Base-by-base conservation (phyloP, 225 moss, liverwort and hornwort genomes). In the Sphagnum contortum region DNA sequence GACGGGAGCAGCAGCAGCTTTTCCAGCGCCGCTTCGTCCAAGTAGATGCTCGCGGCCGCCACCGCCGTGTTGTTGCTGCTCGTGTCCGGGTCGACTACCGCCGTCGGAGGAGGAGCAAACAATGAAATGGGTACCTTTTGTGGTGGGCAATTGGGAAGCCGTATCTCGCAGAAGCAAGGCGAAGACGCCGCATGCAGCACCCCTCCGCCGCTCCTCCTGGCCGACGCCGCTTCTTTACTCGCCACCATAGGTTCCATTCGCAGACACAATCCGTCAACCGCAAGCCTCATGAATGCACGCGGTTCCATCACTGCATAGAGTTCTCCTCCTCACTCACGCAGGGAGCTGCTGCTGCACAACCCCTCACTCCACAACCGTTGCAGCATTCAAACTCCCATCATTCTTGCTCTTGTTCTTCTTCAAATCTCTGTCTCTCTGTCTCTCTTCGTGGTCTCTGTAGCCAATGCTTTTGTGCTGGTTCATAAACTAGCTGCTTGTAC, bases 141-240 rank as follows among this genome's bases (percentile, higher is more conserved):
- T 3, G 75, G 79, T 3, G 76, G 77, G 6, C 81, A 80, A 60
- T 79, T 72, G 0, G 87, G 83, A 6, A 92, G 64, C 59, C 83
- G 83, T 44, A 92, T 87, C 75, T 89, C 87, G 47, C 92, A 92
- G 47, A 83, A 87, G 60, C 89, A 92, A 2, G 92, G 92, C 44
- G 89, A 87, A 2, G 92, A 85, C 0, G 92, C 81, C 0, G 92
- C 77, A 67, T 92, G 92, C 53, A 92, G 87, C 9, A 89, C 92
- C 3, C 85, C 87, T 11, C 85, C 29, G 29, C 29, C 29, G 29
- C 29, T 29, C 29, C 29, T 29, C 29, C 29, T 29, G 29, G 29
- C 0, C 29, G 29, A 79, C 5, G 85, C 82, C 0, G 87, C 83
- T 62, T 87, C 29, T 29, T 29, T 29, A 29, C 29, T 87, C 2